Base-by-base conservation (phyloP, 768 basidiomycete genomes). In the Pleurotus ostreatus region DNA sequence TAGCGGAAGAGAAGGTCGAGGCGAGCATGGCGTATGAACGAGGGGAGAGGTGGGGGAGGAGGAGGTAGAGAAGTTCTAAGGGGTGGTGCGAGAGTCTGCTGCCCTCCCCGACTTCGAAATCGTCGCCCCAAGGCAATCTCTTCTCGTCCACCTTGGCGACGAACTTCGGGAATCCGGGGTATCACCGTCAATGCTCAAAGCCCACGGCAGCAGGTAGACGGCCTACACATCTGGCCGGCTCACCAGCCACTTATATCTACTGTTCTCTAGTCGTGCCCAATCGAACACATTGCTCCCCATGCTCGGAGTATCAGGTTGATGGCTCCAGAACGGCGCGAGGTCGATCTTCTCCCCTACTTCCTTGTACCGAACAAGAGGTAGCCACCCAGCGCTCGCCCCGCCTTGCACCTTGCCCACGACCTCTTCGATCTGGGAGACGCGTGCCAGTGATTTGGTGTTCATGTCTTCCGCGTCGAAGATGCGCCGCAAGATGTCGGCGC, bases 1-100 rank as follows among this genome's bases (percentile, higher is more conserved):
- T 55, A 57, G 9, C 68, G 65, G 15, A 68, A 53, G 30, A 63
- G 54, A 41, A 66, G 68, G 65, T 68, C 3, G 65, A 60, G 20
- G 55, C 48, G 37, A 70, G 60, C 9, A 47, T 30, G 16, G 68
- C 44, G 55, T 64, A 68, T 49, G 61, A 56, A 15, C 45, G 34
- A 38, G 51, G 40, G 18, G 59, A n/a, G 13, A 70, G 63, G 59
- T 60, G 58, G 2, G 63, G 62, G 2, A 69, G 55, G 6, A 69
- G 48, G 45, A 52, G n/a, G 13, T 60, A 51, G 25, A 70, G 47
- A 26, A 69, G 51, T 55, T 69, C 68, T 23, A 62, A 18, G 2
- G 66, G 62, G 41, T 46, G 56, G 3, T 55, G 57, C 5, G 63
- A 65, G 30, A 68, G 25, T 20, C 20, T 20, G 20, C 20, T 20